Evolutionary conservation across 1,139 yeast genomes (phyloP).

Genomic region (Scheffersomyces lignicola): DNA sequence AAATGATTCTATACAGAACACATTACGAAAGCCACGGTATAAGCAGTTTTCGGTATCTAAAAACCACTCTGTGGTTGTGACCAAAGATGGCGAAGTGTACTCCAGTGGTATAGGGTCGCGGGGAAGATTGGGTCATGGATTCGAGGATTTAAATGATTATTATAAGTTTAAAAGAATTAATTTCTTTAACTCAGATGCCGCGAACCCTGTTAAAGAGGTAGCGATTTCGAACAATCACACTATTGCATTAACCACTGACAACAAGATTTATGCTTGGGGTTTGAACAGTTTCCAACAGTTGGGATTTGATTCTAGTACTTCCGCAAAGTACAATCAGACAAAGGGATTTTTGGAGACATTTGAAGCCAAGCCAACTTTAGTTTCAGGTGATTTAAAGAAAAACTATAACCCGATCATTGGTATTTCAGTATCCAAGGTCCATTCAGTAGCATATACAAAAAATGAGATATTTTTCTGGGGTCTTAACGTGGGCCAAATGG

Average conservation of each 20-base stretch:
- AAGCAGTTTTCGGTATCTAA: constrained; percentile 55
- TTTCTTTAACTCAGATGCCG: constrained; percentile 17
- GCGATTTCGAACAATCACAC: constrained; percentile 70
- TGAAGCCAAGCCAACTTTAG: constrained; percentile 49
- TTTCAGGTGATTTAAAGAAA: constrained; percentile 49
- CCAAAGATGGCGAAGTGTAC: constrained; percentile 54
- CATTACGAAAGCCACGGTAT: constrained; percentile 40
- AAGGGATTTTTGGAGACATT: constrained; percentile 34
- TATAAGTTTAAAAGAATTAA: constrained; percentile 39
- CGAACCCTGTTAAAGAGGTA: constrained; percentile 36
- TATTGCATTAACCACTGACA: constrained; percentile 48
- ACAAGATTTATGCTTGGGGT: constrained; percentile 77
- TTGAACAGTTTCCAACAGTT: constrained; percentile 64
- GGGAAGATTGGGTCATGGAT: constrained; percentile 69
- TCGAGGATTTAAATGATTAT: constrained; percentile 32
- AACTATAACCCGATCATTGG: constrained; percentile 39
- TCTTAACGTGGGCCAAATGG: constrained; percentile 84
- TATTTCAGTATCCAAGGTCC: constrained; percentile 68
- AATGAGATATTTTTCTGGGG: constrained; percentile 73
- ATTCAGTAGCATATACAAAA: constrained; percentile 62
- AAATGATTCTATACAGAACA: constrained; percentile 11
- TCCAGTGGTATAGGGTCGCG: constrained; percentile 70
- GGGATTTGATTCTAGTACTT: constrained; percentile 49
- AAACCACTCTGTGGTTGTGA: constrained; percentile 62
- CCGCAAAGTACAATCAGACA: constrained; percentile 15